Percentiles rank a stretch among this genome's conserved stretches.
These are phyloP conservation scores for Pseudoscleropodium purum DNA, from an alignment of 225 moss, liverwort and hornwort species.

Conservation along the genomic window DNA sequence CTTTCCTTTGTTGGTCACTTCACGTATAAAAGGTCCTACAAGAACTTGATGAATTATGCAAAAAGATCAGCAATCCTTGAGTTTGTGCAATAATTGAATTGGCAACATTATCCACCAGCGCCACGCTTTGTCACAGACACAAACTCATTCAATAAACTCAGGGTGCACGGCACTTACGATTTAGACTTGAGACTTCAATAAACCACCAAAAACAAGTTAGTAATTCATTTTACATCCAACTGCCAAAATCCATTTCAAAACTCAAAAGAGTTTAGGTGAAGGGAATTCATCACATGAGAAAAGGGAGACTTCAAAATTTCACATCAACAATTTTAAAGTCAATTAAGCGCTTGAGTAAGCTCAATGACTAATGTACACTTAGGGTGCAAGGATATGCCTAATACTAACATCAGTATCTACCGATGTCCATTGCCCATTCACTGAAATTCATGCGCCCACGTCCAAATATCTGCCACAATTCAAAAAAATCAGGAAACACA, in stretches of 20 bases:
- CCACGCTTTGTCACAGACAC: neutral
- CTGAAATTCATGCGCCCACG: neutral
- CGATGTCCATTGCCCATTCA: neutral
- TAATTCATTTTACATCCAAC: neutral
- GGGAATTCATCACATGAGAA: neutral
- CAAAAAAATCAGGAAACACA: neutral
- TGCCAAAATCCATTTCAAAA: neutral
- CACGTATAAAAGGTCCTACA: neutral
- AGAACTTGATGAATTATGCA: neutral
- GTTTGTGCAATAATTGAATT: neutral
- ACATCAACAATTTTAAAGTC: neutral
- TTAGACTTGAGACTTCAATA: neutral
- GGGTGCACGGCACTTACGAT: neutral
- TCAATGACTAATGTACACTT: neutral
- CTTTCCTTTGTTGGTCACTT: neutral
- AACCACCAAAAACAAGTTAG: neutral
- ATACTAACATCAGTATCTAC: neutral
- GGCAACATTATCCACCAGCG: neutral
- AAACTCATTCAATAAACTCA: neutral
- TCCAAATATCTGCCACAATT: neutral
- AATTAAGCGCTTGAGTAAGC: neutral
- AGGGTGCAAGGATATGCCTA: neutral
- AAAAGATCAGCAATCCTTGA: neutral
- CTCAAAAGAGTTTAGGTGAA: neutral
- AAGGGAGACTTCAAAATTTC: neutral